These are phyloP conservation scores for Endoconidiophora polonica DNA, from an alignment of 2,329 filamentous ascomycete species.

Conservation along the genomic window DNA sequence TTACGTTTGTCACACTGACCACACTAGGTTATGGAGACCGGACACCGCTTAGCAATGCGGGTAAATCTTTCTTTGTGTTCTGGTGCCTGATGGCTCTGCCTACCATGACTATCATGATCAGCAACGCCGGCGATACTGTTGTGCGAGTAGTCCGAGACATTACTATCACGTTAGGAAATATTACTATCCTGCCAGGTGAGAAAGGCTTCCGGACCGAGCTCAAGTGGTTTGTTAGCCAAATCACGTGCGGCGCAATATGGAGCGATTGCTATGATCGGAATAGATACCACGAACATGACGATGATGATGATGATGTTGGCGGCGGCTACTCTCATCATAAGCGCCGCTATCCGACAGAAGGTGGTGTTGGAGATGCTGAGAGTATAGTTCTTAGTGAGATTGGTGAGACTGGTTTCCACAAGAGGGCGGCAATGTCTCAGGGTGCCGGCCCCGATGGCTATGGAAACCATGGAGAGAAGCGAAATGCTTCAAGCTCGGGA, in stretches of 20 bases:
- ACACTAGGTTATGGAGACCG: slow-evolving; percentile 81
- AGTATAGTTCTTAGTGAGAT: slow-evolving; percentile 2
- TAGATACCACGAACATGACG: background rate
- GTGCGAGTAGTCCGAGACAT: slow-evolving; percentile 43
- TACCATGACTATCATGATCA: slow-evolving; percentile 74
- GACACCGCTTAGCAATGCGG: slow-evolving; percentile 58
- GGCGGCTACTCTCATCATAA: slow-evolving; percentile 4
- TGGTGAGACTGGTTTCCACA: background rate
- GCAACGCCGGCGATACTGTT: slow-evolving; percentile 70
- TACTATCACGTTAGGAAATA: slow-evolving; percentile 38
- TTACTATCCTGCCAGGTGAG: slow-evolving; percentile 45
- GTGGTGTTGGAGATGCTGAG: slow-evolving; percentile 1
- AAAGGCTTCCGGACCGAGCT: slow-evolving; percentile 29
- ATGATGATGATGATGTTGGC: background rate
- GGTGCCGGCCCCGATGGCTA: background rate
- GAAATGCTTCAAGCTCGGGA: background rate
- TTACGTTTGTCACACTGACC: slow-evolving; percentile 65
- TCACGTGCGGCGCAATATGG: slow-evolving; percentile 30
- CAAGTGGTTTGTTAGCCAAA: slow-evolving; percentile 25
- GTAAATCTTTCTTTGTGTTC: slow-evolving; percentile 79
- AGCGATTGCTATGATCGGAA: slow-evolving; percentile 3
- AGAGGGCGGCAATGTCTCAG: background rate
- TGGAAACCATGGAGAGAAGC: background rate
- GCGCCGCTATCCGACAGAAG: background rate
- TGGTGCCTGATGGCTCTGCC: slow-evolving; percentile 79